Conservation (phyloP, 1,284 basidiomycete species). For the Tilletia caries region DNA sequence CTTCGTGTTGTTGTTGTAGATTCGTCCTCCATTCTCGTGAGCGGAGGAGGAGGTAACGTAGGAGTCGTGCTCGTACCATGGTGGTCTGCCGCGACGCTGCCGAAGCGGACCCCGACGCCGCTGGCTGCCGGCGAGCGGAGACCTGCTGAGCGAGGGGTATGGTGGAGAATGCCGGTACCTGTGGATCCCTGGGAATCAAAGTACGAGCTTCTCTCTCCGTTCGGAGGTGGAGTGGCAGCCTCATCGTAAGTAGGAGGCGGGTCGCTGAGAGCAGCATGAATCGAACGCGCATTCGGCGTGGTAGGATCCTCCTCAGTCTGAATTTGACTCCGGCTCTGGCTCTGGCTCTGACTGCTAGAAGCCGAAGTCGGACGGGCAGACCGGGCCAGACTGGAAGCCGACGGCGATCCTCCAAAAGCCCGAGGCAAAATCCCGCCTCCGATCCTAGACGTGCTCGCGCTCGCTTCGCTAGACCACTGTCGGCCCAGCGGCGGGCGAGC, state of each 20-base stretch:
- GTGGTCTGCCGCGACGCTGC: no score
- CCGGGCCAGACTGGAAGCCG: no score
- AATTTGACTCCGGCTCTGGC: no score
- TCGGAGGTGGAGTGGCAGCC: background rate
- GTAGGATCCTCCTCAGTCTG: no score
- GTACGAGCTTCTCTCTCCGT: background rate
- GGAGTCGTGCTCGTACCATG: constrained; percentile 10
- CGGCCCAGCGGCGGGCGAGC: no score
- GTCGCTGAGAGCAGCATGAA: background rate
- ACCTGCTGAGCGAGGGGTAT: background rate
- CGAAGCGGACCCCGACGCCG: background rate
- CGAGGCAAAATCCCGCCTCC: no score
- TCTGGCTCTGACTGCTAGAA: no score
- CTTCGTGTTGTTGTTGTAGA: constrained; percentile 27
- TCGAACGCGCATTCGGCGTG: no score
- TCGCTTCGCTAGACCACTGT: no score
- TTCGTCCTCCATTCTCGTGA: constrained; percentile 48
- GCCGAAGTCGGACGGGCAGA: no score
- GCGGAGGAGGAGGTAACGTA: constrained; percentile 16
- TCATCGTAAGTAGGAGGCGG: constrained; percentile 1
- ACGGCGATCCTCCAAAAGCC: no score
- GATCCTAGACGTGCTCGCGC: no score
- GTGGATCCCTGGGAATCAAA: background rate
- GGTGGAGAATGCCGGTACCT: background rate
- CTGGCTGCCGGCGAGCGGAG: background rate